Evolutionary conservation across 345 rosid genomes (phyloP).

Genomic region (Passiflora organensis): DNA sequence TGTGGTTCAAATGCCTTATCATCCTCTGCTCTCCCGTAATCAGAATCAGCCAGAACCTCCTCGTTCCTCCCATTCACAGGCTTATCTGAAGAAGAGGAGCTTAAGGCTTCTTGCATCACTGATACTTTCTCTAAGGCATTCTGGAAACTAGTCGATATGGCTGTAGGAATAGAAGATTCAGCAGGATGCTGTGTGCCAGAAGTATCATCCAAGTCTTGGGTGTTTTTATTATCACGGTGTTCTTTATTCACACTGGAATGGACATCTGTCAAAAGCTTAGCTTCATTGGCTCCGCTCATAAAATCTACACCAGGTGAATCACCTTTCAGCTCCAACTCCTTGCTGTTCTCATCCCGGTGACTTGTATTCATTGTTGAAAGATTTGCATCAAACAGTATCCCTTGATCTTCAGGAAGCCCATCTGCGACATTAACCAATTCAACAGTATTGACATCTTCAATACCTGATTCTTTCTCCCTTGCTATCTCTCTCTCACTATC

Average conservation of each 20-base stretch:
- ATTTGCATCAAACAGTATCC: slow-evolving; percentile 18
- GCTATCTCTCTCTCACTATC: too few species aligned
- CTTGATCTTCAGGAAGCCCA: slow-evolving; percentile 20
- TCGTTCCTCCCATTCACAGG: slow-evolving; percentile 23
- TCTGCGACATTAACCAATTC: slow-evolving; percentile 9
- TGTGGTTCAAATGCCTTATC: slow-evolving; percentile 19
- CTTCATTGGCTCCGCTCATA: slow-evolving; percentile 10
- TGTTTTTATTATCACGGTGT: slow-evolving; percentile 10
- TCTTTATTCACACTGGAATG: not conserved
- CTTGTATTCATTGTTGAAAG: slow-evolving; percentile 9
- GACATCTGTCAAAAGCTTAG: slow-evolving; percentile 10
- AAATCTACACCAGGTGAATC: slow-evolving; percentile 9
- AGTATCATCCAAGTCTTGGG: slow-evolving; percentile 17
- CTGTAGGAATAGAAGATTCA: slow-evolving; percentile 5
- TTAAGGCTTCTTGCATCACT: slow-evolving; percentile 13
- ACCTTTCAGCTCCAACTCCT: slow-evolving; percentile 15
- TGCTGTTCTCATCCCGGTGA: not conserved
- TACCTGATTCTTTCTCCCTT: not conserved
- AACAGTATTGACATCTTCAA: not conserved
- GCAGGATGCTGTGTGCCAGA: slow-evolving; percentile 10
- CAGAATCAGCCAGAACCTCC: slow-evolving; percentile 18
- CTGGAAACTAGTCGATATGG: slow-evolving; percentile 10
- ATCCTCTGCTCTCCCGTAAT: slow-evolving; percentile 20
- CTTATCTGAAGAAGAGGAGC: slow-evolving; percentile 21
- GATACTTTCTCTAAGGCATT: slow-evolving; percentile 13